Conservation (phyloP, 1,139 yeast species). For the Meyerozyma guilliermondii region DNA sequence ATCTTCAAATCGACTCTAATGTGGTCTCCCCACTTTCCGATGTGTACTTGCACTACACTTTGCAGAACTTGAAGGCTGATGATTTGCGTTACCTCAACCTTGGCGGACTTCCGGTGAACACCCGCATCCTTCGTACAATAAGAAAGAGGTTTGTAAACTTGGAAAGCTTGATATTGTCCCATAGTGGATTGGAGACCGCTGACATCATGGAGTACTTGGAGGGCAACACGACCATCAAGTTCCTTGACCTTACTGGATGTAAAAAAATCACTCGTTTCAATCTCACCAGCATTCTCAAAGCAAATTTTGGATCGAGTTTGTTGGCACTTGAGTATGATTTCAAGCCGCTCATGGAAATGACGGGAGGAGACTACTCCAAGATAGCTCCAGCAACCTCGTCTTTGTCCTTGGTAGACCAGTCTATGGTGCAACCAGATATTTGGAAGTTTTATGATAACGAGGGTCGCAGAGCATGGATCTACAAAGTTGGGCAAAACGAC, state of each 20-base stretch:
- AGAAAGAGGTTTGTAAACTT: constrained; percentile 50
- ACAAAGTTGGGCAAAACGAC: constrained; percentile 40
- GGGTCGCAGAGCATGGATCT: constrained; percentile 85
- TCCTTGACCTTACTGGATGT: constrained; percentile 38
- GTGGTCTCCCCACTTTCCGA: constrained; percentile 60
- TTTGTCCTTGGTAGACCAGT: constrained; percentile 20
- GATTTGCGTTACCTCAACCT: constrained; percentile 56
- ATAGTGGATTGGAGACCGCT: constrained; percentile 46
- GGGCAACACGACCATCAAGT: constrained; percentile 20
- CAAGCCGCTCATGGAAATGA: constrained; percentile 34
- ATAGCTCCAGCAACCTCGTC: constrained; percentile 22
- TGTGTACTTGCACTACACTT: constrained; percentile 52
- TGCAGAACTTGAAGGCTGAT: constrained; percentile 50
- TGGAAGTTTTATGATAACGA: constrained; percentile 55
- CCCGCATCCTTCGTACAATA: constrained; percentile 49
- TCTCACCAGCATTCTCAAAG: constrained; percentile 23
- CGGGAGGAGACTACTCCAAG: constrained; percentile 33
- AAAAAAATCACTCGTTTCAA: constrained; percentile 25
- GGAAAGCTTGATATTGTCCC: constrained; percentile 60
- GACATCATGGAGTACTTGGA: constrained; percentile 46
- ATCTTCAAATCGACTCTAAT: constrained; percentile 67
- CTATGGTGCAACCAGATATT: constrained; percentile 25
- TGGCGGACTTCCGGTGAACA: constrained; percentile 69
- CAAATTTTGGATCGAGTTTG: constrained; percentile 23
- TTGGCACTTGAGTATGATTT: constrained; percentile 39